Evolutionary conservation across 192 early-diverging fungal species (phyloP).

Genomic region (Rhizoclosmatium sp.): DNA sequence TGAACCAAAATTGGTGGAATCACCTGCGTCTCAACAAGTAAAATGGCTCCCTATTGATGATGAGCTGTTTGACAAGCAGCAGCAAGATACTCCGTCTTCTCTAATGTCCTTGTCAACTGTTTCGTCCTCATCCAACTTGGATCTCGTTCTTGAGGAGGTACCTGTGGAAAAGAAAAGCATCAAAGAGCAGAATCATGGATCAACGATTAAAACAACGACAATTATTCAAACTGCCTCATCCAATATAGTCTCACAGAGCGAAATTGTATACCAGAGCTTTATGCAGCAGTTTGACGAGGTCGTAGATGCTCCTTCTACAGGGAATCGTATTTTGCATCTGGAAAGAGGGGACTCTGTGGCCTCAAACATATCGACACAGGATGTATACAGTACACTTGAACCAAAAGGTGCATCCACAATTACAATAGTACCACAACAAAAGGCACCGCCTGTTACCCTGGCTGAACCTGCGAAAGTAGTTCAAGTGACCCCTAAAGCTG

Average conservation of each 20-base stretch:
- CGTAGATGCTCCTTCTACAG: background rate
- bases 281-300: conserved; percentile 23
- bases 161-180: too few species aligned
- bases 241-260: background rate
- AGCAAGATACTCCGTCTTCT: background rate
- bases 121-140: background rate
- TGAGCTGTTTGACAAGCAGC: background rate
- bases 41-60: conserved; percentile 24
- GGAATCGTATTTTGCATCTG: background rate
- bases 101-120: background rate
- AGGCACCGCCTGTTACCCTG: background rate
- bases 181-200: too few species aligned
- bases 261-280: conserved; percentile 1
- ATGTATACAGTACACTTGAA: background rate
- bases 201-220: too few species aligned
- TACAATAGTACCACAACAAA: background rate
- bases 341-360: background rate
- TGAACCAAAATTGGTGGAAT: background rate
- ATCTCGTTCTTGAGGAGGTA: background rate
- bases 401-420: background rate
- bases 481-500: background rate
- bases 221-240: too few species aligned
- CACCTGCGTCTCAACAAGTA: background rate
- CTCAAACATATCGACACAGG: background rate
- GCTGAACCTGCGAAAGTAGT: background rate